phyloP scores from a whole-genome alignment of 768 basidiomycete genomes.

The Crassisporium funariophilum region DNA sequence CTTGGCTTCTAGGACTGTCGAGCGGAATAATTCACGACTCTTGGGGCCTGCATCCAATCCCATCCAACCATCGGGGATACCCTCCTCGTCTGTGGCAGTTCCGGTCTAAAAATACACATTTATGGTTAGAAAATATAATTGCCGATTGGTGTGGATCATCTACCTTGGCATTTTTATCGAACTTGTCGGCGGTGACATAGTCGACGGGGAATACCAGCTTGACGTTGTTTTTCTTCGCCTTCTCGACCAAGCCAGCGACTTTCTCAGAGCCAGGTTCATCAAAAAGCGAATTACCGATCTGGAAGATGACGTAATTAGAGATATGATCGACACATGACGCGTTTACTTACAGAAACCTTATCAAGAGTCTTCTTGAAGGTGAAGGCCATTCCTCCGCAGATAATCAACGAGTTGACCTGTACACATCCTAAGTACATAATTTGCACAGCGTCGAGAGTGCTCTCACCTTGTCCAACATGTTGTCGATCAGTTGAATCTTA shows the following conservation, averaged over 20 bases:
- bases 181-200: constrained; percentile 93
- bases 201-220: constrained; percentile 96
- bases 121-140: background rate
- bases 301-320: constrained; percentile 23
- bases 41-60: constrained; percentile 92
- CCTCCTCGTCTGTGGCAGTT: constrained; percentile 74
- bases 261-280: constrained; percentile 88
- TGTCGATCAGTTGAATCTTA: constrained; percentile 98
- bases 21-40: constrained; percentile 76
- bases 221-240: constrained; percentile 90
- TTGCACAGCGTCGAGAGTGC: background rate
- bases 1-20: constrained; percentile 84
- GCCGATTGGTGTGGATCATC: constrained; percentile 18
- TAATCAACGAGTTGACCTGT: constrained; percentile 92
- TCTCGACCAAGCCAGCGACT: constrained; percentile 80
- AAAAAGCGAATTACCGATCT: constrained; percentile 96
- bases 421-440: background rate
- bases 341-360: constrained; percentile 58
- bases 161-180: constrained; percentile 88
- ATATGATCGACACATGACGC: constrained; percentile 2
- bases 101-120: constrained; percentile 52
- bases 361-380: constrained; percentile 97
- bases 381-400: constrained; percentile 98
- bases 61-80: constrained; percentile 93
- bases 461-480: constrained; percentile 93